Evolutionary conservation across 352 stramenopile genomes (phyloP).

Genomic region (Pythium apleroticum): DNA sequence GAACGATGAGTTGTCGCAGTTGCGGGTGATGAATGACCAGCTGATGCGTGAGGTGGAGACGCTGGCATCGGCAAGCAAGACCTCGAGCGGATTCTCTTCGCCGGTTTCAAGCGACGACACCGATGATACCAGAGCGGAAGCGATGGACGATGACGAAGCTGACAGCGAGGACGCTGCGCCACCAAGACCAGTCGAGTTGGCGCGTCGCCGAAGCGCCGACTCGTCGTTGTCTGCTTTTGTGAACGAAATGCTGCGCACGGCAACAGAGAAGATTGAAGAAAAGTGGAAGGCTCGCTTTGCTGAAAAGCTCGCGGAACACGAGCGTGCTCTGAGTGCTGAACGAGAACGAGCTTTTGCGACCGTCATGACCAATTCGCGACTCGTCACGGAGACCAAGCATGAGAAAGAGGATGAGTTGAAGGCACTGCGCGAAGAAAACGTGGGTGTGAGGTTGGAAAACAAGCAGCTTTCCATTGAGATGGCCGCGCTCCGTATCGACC

Average conservation of each 20-base stretch:
- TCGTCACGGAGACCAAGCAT: constrained; percentile 75
- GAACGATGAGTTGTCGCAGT: constrained; percentile 17
- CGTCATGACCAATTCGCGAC: constrained; percentile 57
- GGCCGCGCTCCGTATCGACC: constrained; percentile 56
- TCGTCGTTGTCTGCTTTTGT: constrained; percentile 78
- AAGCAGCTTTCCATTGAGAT: constrained; percentile 76
- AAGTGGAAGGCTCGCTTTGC: constrained; percentile 81
- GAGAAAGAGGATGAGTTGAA: constrained; percentile 79
- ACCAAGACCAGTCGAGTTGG: neutral
- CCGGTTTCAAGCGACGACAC: constrained; percentile 1
- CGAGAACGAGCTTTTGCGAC: constrained; percentile 64
- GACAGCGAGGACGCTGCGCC: neutral
- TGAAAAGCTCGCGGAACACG: constrained; percentile 63
- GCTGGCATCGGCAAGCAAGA: constrained; percentile 13
- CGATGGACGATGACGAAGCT: neutral
- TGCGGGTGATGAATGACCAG: constrained; percentile 24
- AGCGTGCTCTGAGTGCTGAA: constrained; percentile 63
- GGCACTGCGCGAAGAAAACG: constrained; percentile 63
- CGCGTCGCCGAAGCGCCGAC: constrained; percentile 28
- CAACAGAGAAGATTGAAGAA: constrained; percentile 79
- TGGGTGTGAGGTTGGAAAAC: constrained; percentile 53
- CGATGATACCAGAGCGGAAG: neutral
- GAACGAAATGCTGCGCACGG: constrained; percentile 68
- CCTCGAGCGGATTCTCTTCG: constrained; percentile 2
- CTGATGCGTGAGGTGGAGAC: constrained; percentile 24